Evolutionary conservation across 768 basidiomycete species (phyloP), one percentile per base, ranked within the genome.

Genomic region (Tylopilus intermedius): DNA sequence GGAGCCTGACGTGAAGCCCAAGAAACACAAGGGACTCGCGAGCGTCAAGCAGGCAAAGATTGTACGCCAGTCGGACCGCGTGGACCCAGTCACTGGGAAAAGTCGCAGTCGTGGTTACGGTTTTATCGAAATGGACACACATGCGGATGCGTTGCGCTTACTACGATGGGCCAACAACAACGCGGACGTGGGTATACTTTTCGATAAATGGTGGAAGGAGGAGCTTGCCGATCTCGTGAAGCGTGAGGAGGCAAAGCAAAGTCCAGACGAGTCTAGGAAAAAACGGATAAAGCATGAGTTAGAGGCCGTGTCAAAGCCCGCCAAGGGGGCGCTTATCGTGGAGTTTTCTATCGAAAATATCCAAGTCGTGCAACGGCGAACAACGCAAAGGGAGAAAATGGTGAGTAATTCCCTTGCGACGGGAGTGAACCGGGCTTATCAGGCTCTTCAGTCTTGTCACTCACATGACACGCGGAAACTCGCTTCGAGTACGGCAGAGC

Each of bases 311-410:
- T 71, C 67, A 15, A 80, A 75, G 37, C 73, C 73, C 15, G 57
- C 60, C 22, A 73, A 59, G 53, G 78, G 78, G 14, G 75, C 81
- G 5, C 69, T 96, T 55, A 86, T 95, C 61, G 82, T 93, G n/a
- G 94, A 98, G 71, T 96, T 96, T 69, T 94, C 92, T 38, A 92
- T 97, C 47, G 94, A 97, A 74, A 97, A 97, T 63, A 74, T 90
- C 18, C 88, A 93, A 70, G 91, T 94, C 29, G 84, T 94, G 37
- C 87, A 88, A 57, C 75, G 91, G 51, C 76, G 93, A 61, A 76
- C 77, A 37, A 78, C 81, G 2, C 75, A 74, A 50, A 77, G 75
- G 48, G 76, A 72, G 41, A 75, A 71, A 46, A 50, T 55, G 40
- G 60, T 50, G 15, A 45, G 62, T 55, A 39, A 15, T 7, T 8